A percentile compares a stretch with the other conserved stretches of the same genome.
Evolutionary conservation across 2,329 filamentous ascomycete genomes (phyloP).

Genomic region (Massarina eburnea): DNA sequence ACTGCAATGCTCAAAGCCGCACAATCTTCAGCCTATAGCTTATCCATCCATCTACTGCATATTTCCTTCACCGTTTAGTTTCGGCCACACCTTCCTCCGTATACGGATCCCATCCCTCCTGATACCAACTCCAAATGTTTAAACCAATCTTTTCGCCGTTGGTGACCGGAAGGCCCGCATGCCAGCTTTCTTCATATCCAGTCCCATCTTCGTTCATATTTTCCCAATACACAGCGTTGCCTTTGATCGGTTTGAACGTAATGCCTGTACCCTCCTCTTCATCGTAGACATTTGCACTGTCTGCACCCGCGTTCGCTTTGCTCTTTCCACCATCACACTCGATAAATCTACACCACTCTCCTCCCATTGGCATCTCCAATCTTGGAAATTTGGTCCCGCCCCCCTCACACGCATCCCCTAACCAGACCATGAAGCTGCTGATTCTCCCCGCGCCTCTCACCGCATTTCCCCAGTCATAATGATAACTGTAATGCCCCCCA

Average conservation of each 20-base stretch:
- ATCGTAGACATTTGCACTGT: slow-evolving; percentile 12
- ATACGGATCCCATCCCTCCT: slow-evolving; percentile 37
- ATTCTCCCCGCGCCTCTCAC: slow-evolving; percentile 45
- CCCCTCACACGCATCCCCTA: slow-evolving; percentile 54
- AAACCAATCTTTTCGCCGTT: slow-evolving; percentile 61
- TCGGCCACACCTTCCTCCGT: background rate
- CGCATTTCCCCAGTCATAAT: slow-evolving; percentile 56
- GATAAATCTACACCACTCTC: slow-evolving; percentile 60
- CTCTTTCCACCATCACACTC: slow-evolving; percentile 47
- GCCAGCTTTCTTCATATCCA: slow-evolving; percentile 62
- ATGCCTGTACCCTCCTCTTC: slow-evolving; percentile 47
- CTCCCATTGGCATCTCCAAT: slow-evolving; percentile 46
- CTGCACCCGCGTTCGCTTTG: slow-evolving; percentile 17
- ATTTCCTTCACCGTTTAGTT: background rate
- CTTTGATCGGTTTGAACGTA: slow-evolving; percentile 59
- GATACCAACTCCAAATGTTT: slow-evolving; percentile 68
- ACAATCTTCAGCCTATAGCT: no score
- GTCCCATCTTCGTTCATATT: slow-evolving; percentile 59
- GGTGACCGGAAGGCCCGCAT: slow-evolving; percentile 61
- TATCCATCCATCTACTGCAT: no score
- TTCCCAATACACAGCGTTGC: slow-evolving; percentile 65
- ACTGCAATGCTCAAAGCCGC: no score
- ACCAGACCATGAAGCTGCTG: slow-evolving; percentile 65
- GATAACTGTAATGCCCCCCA: slow-evolving; percentile 60
- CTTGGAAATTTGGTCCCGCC: slow-evolving; percentile 64